Base-by-base conservation (phyloP, 495 filamentous ascomycete genomes). In the Aspergillus taichungensis region DNA sequence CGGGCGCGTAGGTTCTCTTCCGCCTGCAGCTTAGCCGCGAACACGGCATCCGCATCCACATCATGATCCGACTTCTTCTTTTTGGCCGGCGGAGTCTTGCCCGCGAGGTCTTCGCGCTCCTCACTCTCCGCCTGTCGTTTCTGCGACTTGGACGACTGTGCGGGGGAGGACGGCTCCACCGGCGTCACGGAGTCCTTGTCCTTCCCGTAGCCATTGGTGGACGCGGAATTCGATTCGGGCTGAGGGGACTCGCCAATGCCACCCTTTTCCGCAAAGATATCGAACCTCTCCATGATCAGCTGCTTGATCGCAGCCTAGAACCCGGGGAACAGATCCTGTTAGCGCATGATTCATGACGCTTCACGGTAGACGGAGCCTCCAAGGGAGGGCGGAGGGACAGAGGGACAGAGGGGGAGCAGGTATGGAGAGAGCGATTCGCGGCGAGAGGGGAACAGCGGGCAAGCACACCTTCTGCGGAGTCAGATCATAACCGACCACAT, bases 231-330 rank as follows among this genome's bases (percentile, higher is more conserved):
- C 14, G 53, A 40, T 8, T 55, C 52, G 13, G 61, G 54, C 34
- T 71, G 66, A 32, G 65, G 62, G 14, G 63, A 59, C 8, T 50
- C 59, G 39, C 51, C 60, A 43, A 57, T 54, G 11, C 66, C 63
- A 42, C 72, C 74, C 37, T 63, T 67, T 35, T 74, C 71, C 37
- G 74, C 68, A 55, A 85, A 79, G 49, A 83, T 80, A 60, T 98
- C 90, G 66, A 97, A 98, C 41, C 92, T 86, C 47, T 80, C 77
- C 68, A 88, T 84, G 43, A 97, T 98, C 13, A 97, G 75, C 34
- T 66, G 65, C 56, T 89, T 91, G 55, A 98, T 83, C 9, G 75
- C 77, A 65, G 78, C 72, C 91, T 98, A 52, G 33, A 24, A 24
- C 18, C 18, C 18, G 18, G 32, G 36, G 13, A 33, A 41, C 13